These are phyloP conservation scores for Diaporthe capsici DNA, from an alignment of 2,329 filamentous ascomycete species.

Conservation along the genomic window DNA sequence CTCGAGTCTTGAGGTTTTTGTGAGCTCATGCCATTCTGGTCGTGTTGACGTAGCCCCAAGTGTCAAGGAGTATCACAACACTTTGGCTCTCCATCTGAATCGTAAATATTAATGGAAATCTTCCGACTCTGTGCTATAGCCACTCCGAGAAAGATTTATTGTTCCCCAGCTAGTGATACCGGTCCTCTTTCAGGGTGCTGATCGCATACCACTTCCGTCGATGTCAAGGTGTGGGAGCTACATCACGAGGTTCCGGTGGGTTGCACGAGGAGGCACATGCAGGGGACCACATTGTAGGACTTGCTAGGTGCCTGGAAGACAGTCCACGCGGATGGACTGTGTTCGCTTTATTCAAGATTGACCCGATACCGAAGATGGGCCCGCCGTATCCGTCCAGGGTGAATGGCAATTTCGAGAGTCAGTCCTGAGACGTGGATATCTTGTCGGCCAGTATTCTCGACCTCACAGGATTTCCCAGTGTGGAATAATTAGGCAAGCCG, in stretches of 20 bases:
- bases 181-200: not conserved
- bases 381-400: not conserved
- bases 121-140: not conserved
- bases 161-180: not conserved
- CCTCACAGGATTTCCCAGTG: not conserved
- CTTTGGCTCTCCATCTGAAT: not conserved
- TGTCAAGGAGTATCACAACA: not conserved
- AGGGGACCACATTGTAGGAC: not conserved
- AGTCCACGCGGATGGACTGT: not conserved
- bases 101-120: not conserved
- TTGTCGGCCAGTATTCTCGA: not conserved
- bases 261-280: not conserved
- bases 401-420: slow-evolving; percentile 8
- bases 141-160: not conserved
- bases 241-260: not conserved
- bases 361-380: slow-evolving; percentile 1
- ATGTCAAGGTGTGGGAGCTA: not conserved
- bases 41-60: not conserved
- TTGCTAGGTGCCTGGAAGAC: not conserved
- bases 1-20: not conserved
- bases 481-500: not conserved
- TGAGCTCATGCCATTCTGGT: not conserved
- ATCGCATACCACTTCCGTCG: not conserved
- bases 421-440: not conserved
- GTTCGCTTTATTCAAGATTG: not conserved